phyloP scores from a whole-genome alignment of 2,329 filamentous ascomycete species.

The Alternaria infectoria region DNA sequence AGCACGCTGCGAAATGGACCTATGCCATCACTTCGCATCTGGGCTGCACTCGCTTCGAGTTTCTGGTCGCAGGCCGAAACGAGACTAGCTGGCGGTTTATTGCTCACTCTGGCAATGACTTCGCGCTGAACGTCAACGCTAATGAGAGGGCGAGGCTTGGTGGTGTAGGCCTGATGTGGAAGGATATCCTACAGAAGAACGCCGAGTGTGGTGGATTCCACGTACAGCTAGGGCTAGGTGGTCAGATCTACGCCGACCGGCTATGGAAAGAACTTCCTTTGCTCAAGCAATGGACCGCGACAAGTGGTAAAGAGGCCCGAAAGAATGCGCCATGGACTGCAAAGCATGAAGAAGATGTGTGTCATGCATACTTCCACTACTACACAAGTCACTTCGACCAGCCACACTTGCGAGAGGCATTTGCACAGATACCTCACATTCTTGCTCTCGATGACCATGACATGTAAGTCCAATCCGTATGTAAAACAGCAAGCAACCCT shows the following conservation, averaged over 20 bases:
- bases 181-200: conserved; percentile 97
- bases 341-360: conserved; percentile 91
- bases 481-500: not conserved
- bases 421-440: conserved; percentile 95
- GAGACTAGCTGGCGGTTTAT: conserved; percentile 96
- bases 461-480: conserved; percentile 70
- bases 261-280: conserved; percentile 96
- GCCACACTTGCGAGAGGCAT: conserved; percentile 90
- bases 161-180: conserved; percentile 97
- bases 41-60: conserved; percentile 97
- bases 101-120: conserved; percentile 95
- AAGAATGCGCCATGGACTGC: conserved; percentile 93
- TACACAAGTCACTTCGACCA: conserved; percentile 99
- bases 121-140: conserved; percentile 83
- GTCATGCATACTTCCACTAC: conserved; percentile 97
- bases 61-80: conserved; percentile 86
- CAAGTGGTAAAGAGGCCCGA: conserved; percentile 89
- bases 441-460: conserved; percentile 96
- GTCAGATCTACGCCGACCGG: conserved; percentile 94
- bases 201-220: conserved; percentile 96
- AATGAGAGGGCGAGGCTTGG: conserved; percentile 86
- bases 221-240: conserved; percentile 86
- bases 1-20: conserved; percentile 83
- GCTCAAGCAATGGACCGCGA: conserved; percentile 92
- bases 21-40: conserved; percentile 97